Evolutionary conservation across 1,284 basidiomycete species (phyloP), one percentile per base, ranked within the genome.

Genomic region (Ustilago xerochloae): DNA sequence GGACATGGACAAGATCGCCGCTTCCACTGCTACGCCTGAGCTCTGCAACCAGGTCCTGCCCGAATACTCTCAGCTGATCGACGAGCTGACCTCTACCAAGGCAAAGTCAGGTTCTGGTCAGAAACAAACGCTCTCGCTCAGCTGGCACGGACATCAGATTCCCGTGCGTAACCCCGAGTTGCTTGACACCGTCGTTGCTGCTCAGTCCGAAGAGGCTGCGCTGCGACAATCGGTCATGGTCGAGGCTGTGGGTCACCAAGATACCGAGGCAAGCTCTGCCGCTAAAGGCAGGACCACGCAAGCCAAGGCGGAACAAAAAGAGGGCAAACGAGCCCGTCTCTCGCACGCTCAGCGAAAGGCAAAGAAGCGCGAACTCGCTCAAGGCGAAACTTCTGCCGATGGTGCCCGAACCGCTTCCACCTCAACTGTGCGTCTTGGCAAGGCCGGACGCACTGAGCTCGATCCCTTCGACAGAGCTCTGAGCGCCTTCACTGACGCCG

Each of bases 121-220:
- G 56, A 73, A 73, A 54, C 89, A 87, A 78, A 85, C 93, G 43
- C 85, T 87, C 57, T 86, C 89, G 56, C 85, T 96, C 48, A 79
- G 87, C 5, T 98, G 94, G 92, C 92, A 94, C 65, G 92, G 90
- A 10, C 88, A 91, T 77, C 89, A 89, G 3, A 90, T 98, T 8
- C 93, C 94, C 16, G 88, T 97, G 47, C 89, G 94, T 57, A 94
- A 91, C 78, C 93, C 94, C 0, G 94, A 99, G 86, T 86, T 99
- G 51, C 93, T 97, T 51, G 92, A 92, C 78, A 92, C 92, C 18
- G 87, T 97, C 66, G 85, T 93, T 63, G 91, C 90, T 77, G 92
- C 96, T 4, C 92, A 94, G 80, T 89, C 91, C 13, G 93, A 91
- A 3, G 89, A 94, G 78, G 81, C 72, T n/a, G 61, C 63, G 3